Conservation (phyloP, 768 basidiomycete species). For the Lanmaoa rubissima region DNA sequence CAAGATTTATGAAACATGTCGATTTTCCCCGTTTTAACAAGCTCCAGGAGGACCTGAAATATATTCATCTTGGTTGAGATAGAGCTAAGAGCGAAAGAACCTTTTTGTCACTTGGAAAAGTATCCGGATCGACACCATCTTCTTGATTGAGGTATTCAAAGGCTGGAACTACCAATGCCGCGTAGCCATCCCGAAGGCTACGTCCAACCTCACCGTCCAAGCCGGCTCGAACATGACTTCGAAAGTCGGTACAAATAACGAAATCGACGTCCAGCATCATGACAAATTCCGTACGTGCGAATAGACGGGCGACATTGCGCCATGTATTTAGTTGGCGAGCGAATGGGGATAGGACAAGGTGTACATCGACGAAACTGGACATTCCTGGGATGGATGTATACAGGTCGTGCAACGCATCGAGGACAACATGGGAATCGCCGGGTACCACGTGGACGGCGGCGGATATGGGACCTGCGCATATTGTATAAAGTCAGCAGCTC, state of each 20-base stretch:
- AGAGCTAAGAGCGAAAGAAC: slow-evolving; percentile 31
- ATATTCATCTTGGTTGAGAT: neutral
- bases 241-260: slow-evolving; percentile 78
- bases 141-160: slow-evolving; percentile 73
- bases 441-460: slow-evolving; percentile 72
- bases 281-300: slow-evolving; percentile 78
- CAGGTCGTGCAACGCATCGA: slow-evolving; percentile 62
- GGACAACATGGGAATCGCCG: slow-evolving; percentile 41
- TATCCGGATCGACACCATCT: slow-evolving; percentile 56
- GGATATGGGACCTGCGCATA: slow-evolving; percentile 71
- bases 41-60: slow-evolving; percentile 50
- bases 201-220: slow-evolving; percentile 29
- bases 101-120: slow-evolving; percentile 69
- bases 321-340: slow-evolving; percentile 88
- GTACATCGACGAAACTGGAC: slow-evolving; percentile 73
- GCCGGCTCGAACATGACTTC: slow-evolving; percentile 50
- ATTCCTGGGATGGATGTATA: slow-evolving; percentile 67
- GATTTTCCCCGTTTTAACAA: slow-evolving; percentile 56
- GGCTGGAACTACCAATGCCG: slow-evolving; percentile 80
- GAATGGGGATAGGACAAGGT: slow-evolving; percentile 79
- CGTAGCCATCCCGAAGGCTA: slow-evolving; percentile 54
- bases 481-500: neutral
- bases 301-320: slow-evolving; percentile 82
- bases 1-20: slow-evolving; percentile 79
- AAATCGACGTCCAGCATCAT: slow-evolving; percentile 95